Evolutionary conservation across 1,284 basidiomycete genomes (phyloP).

Genomic region (Marasmius sp.): DNA sequence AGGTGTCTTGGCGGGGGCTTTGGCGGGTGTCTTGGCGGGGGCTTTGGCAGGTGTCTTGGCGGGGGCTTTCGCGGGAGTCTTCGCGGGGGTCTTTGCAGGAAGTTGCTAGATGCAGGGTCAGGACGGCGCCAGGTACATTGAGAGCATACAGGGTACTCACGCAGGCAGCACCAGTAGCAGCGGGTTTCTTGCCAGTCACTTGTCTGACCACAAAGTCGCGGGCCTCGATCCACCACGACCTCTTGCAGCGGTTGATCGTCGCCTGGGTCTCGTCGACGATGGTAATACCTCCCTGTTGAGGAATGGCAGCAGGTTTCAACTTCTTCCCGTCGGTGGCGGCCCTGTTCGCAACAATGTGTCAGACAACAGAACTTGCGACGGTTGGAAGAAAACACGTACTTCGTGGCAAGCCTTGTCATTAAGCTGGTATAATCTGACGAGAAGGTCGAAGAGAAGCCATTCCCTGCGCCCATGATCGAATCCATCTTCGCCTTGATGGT

Average conservation of each 20-base stretch:
- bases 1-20: not conserved
- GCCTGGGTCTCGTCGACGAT: not conserved
- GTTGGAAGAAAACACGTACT: not conserved
- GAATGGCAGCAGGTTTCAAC: not conserved
- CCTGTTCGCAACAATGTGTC: not conserved
- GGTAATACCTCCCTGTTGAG: not conserved
- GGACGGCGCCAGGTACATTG: not conserved
- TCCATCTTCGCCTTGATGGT: constrained; percentile 10
- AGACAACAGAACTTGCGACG: not conserved
- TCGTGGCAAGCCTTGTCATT: not conserved
- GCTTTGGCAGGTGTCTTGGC: not conserved
- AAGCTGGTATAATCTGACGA: not conserved
- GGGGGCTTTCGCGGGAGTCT: not conserved
- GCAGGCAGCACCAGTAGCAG: not conserved
- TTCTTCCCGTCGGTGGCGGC: not conserved
- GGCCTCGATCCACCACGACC: not conserved
- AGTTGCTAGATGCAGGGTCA: not conserved
- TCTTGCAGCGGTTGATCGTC: not conserved
- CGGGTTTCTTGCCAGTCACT: not conserved
- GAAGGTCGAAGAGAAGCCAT: constrained; percentile 2
- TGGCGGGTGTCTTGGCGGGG: not conserved
- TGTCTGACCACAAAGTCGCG: not conserved
- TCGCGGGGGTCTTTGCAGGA: not conserved
- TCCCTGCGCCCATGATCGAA: not conserved
- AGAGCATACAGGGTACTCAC: not conserved